Conservation (phyloP, 2,329 filamentous ascomycete genomes). For the Colletotrichum phormii region DNA sequence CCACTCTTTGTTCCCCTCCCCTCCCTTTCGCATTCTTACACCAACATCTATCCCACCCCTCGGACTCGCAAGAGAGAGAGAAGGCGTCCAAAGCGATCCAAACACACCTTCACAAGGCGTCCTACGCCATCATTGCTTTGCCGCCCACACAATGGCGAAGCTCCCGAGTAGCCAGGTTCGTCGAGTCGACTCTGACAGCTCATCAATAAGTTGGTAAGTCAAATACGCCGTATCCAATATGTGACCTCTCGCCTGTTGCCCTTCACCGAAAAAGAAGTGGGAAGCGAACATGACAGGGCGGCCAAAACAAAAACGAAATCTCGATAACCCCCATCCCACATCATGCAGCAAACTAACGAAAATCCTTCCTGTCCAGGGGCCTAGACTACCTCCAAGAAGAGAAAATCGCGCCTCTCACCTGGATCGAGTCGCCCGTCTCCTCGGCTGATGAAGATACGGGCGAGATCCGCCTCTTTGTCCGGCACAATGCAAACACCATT, state of each 20-base stretch:
- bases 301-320: not conserved
- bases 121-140: not conserved
- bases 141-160: slow-evolving; percentile 24
- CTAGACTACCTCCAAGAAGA: slow-evolving; percentile 34
- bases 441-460: slow-evolving; percentile 17
- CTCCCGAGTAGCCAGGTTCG: slow-evolving; percentile 26
- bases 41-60: not conserved
- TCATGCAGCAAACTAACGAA: not conserved
- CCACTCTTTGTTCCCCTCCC: slow-evolving; percentile 3
- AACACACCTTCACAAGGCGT: not conserved
- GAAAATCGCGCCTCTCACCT: slow-evolving; percentile 31
- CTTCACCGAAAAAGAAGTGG: too few species aligned
- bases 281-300: too few species aligned
- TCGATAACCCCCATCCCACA: not conserved
- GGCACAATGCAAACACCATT: slow-evolving; percentile 61
- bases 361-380: slow-evolving; percentile 5
- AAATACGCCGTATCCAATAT: too few species aligned
- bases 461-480: slow-evolving; percentile 21
- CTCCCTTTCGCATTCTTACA: not conserved
- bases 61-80: slow-evolving; percentile 22
- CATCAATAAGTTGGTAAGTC: slow-evolving; percentile 19
- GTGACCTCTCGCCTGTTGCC: not conserved
- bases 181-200: slow-evolving; percentile 23
- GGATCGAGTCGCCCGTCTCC: slow-evolving; percentile 32
- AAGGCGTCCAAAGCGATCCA: not conserved